A percentile compares a stretch with the other conserved stretches of the same genome.
Evolutionary conservation across 805 yeast genomes (phyloP).

Genomic region (Spathaspora hagerdaliae): DNA sequence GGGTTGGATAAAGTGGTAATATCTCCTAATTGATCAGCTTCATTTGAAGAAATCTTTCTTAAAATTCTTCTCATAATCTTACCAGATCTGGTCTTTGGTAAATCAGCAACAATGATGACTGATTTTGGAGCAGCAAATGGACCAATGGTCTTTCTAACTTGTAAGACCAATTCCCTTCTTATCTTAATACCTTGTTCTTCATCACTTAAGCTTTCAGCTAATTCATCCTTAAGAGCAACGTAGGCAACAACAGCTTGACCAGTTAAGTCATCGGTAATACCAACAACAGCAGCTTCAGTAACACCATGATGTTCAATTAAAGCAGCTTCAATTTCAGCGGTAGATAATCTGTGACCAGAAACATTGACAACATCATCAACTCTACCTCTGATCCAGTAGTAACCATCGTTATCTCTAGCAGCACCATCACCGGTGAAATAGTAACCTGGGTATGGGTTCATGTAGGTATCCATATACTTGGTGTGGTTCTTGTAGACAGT

Average conservation of each 20-base stretch:
- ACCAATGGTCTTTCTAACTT: constrained; percentile 76
- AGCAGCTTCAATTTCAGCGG: constrained; percentile 86
- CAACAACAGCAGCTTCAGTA: constrained; percentile 80
- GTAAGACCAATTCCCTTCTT: constrained; percentile 61
- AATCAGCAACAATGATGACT: constrained; percentile 67
- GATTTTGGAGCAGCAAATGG: constrained; percentile 84
- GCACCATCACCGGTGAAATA: constrained; percentile 92
- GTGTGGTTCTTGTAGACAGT: constrained; percentile 74
- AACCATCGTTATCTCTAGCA: constrained; percentile 79
- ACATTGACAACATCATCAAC: constrained; percentile 89
- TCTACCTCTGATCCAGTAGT: constrained; percentile 81
- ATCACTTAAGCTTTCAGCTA: constrained; percentile 30
- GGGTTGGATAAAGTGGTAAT: constrained; percentile 76
- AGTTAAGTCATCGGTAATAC: constrained; percentile 76
- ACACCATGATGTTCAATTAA: constrained; percentile 67
- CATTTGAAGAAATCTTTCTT: constrained; percentile 70
- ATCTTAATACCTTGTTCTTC: constrained; percentile 52
- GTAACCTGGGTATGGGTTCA: constrained; percentile 76
- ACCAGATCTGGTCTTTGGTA: constrained; percentile 85
- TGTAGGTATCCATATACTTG: constrained; percentile 75
- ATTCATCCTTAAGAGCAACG: constrained; percentile 63
- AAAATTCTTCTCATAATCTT: constrained; percentile 84
- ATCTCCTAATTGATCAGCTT: constrained; percentile 80
- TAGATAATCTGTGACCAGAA: constrained; percentile 82
- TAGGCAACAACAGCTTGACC: constrained; percentile 86